These are phyloP conservation scores for Aspergillus incahuasiensis DNA, from an alignment of 495 filamentous ascomycete species.

Conservation along the genomic window DNA sequence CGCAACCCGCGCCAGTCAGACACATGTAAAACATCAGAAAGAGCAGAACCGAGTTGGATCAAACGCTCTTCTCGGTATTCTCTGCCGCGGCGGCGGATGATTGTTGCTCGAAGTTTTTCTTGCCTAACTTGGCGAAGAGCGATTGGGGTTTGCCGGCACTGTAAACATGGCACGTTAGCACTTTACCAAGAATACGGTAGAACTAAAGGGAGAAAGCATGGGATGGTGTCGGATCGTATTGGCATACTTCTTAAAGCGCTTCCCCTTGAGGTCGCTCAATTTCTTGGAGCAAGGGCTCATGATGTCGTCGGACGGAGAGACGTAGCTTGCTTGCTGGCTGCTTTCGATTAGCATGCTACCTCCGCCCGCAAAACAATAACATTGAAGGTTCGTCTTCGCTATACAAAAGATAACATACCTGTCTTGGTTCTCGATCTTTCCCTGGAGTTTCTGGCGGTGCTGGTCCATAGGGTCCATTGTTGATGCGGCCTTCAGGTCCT, in stretches of 20 bases:
- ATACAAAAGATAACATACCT: slow-evolving; percentile 47
- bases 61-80: slow-evolving; percentile 5
- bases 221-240: neutral
- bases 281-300: slow-evolving; percentile 94
- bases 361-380: no score
- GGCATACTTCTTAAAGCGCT: slow-evolving; percentile 60
- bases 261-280: slow-evolving; percentile 75
- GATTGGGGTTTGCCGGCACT: slow-evolving; percentile 48
- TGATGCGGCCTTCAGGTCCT: slow-evolving; percentile 30
- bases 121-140: slow-evolving; percentile 46
- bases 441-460: slow-evolving; percentile 72
- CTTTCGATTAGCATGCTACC: neutral
- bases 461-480: slow-evolving; percentile 60
- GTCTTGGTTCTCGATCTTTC: slow-evolving; percentile 58
- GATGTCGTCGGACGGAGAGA: slow-evolving; percentile 90
- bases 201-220: neutral
- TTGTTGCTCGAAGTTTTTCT: slow-evolving; percentile 48
- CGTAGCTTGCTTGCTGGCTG: slow-evolving; percentile 58
- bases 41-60: slow-evolving; percentile 15
- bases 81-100: slow-evolving; percentile 18
- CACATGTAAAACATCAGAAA: neutral
- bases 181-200: neutral
- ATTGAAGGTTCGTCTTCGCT: no score
- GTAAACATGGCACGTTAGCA: slow-evolving; percentile 5
- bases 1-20: slow-evolving; percentile 11